Base-by-base conservation (phyloP, 2,329 filamentous ascomycete genomes). In the Penicillium concentricum region DNA sequence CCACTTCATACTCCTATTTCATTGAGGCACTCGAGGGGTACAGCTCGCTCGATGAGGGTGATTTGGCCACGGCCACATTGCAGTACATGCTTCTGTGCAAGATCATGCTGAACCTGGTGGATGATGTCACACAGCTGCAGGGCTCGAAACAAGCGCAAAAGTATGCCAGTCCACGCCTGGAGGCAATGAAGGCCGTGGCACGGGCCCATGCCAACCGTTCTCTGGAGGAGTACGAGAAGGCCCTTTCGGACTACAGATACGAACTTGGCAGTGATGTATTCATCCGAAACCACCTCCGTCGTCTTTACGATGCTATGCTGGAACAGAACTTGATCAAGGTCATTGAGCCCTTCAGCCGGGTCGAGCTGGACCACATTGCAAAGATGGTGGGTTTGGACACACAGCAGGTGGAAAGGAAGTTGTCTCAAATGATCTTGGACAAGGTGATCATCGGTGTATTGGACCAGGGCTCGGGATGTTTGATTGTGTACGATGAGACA, bases 1-100 rank as follows among this genome's bases (percentile, higher is more conserved):
- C 95, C 81, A 99, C 94, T 26, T 91, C 94, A 48, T 99, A 90
- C 78, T 97, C 92, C 48, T 99, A 99, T 83, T 99, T 99, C 77
- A 97, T 99, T 76, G 94, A 99, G 80, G 94, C 95, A 2, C 86
- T 99, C 62, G 94, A 99, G 74, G 94, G 94, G 59, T 99, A 97
- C 78, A 91, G 94, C 78, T 88, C 88, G 45, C 92, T 96, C 75
- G 94, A 99, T 66, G 92, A 96, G 73, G 81, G 87, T 38, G 80
- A 83, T 62, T 92, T 92, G 78, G 94, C 95, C n/a, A 95, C 93
- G n/a, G 91, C 93, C 13, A 92, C 94, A 12, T 82, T 99, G 64
- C 94, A 99, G 81, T 99, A 99, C 82, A 99, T 99, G 94, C 85
- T 99, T 53, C 87, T 99, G 35, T 97, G 94, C 87, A 99, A 99